Evolutionary conservation across 768 basidiomycete species (phyloP).

Genomic region (Tubosaeta sp.): DNA sequence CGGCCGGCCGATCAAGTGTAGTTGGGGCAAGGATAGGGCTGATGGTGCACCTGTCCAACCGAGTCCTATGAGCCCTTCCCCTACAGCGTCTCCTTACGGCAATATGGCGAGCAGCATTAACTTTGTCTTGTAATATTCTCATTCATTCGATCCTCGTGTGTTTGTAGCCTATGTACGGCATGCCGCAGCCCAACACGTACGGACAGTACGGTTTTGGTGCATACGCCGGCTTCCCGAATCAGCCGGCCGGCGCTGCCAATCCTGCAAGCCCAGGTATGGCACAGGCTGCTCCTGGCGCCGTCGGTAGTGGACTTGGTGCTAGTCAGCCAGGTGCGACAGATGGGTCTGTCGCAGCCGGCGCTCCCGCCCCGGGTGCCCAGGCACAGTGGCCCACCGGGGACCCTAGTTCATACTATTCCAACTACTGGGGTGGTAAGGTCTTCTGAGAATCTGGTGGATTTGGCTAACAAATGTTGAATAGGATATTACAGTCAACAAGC

Average conservation of each 20-base stretch:
- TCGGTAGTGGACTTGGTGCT: constrained; percentile 52
- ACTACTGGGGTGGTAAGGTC: constrained; percentile 77
- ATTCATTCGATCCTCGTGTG: background rate
- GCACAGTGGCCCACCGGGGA: constrained; percentile 76
- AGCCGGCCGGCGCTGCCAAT: constrained; percentile 47
- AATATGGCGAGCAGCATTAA: constrained; percentile 54
- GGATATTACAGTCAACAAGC: constrained; percentile 83
- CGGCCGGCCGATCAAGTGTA: constrained; percentile 95
- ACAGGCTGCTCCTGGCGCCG: constrained; percentile 53
- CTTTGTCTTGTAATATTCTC: background rate
- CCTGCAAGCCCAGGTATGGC: constrained; percentile 42
- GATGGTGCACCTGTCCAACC: constrained; percentile 59
- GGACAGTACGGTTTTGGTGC: constrained; percentile 71
- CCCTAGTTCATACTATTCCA: constrained; percentile 71
- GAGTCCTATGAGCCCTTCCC: constrained; percentile 56
- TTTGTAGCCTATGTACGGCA: constrained; percentile 79
- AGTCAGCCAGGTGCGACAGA: constrained; percentile 57
- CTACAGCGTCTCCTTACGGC: constrained; percentile 62
- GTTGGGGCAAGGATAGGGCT: constrained; percentile 96
- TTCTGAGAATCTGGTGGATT: background rate
- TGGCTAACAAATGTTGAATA: constrained; percentile 29
- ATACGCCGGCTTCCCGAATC: constrained; percentile 68
- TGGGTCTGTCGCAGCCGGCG: constrained; percentile 42
- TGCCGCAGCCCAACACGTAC: constrained; percentile 79
- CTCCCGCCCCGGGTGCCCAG: constrained; percentile 56